Percentiles rank a stretch among this genome's conserved stretches.
Conservation (phyloP, 495 filamentous ascomycete genomes). For the Friedmanniomyces endolithicus region DNA sequence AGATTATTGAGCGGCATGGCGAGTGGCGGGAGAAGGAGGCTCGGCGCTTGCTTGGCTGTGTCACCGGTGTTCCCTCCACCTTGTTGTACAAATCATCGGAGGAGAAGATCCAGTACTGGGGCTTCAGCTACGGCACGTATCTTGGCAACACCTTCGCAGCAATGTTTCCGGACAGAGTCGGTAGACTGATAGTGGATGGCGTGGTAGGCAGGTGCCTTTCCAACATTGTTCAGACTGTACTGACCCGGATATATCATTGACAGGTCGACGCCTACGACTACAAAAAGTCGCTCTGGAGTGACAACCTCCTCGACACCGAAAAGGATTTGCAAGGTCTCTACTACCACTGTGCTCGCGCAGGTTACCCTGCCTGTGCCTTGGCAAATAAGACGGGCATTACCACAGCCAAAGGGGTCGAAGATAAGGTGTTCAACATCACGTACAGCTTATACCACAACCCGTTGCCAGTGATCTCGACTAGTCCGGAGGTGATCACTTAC, state of each 20-base stretch:
- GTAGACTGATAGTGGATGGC: conserved; percentile 40
- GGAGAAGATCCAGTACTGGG: conserved; percentile 27
- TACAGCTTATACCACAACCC: conserved; percentile 36
- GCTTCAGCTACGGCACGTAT: conserved; percentile 26
- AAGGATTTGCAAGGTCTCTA: conserved; percentile 44
- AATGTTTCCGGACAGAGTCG: conserved; percentile 41
- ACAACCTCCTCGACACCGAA: conserved; percentile 29
- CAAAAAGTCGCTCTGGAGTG: conserved; percentile 28
- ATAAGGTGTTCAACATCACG: conserved; percentile 34
- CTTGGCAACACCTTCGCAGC: conserved; percentile 22
- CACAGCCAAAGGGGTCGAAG: conserved; percentile 30
- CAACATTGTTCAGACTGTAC: too few relatives aligned
- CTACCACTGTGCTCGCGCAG: conserved; percentile 39
- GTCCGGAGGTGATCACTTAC: conserved; percentile 26
- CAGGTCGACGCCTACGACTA: conserved; percentile 33
- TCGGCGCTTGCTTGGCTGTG: not conserved
- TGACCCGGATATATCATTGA: not conserved
- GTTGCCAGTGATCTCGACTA: conserved; percentile 32
- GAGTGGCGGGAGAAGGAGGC: conserved; percentile 30
- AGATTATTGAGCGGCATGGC: conserved; percentile 30
- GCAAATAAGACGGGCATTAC: conserved; percentile 27
- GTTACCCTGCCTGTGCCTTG: conserved; percentile 38
- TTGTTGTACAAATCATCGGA: conserved; percentile 7
- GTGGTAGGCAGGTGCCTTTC: conserved; percentile 20
- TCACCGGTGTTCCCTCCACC: not conserved